Conservation (phyloP, 306 rosid genomes). For the Lathyrus aphaca region DNA sequence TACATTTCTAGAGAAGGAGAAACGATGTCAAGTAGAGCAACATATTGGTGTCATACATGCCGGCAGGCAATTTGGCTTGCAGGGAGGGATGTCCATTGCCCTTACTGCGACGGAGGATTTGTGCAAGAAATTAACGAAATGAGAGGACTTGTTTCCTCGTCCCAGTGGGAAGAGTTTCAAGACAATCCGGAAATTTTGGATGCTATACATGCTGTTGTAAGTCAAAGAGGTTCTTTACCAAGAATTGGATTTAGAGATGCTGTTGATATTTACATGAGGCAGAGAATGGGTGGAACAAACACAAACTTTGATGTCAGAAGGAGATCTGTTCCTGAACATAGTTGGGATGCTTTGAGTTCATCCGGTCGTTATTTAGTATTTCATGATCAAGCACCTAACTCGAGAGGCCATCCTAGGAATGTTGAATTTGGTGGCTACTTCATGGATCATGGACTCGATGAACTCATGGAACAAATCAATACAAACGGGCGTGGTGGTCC, state of each 20-base stretch:
- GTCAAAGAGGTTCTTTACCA: constrained; percentile 48
- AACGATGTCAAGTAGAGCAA: constrained; percentile 55
- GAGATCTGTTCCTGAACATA: constrained; percentile 42
- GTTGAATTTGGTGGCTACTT: constrained; percentile 42
- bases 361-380: constrained; percentile 47
- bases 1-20: constrained; percentile 7
- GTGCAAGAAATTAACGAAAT: constrained; percentile 51
- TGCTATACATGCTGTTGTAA: constrained; percentile 45
- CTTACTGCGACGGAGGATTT: constrained; percentile 61
- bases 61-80: constrained; percentile 40
- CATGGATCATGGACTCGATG: constrained; percentile 49
- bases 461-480: constrained; percentile 54
- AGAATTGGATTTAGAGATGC: constrained; percentile 48
- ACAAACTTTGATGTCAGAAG: constrained; percentile 1
- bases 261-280: constrained; percentile 46
- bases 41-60: constrained; percentile 73
- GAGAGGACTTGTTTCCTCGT: background rate
- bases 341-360: constrained; percentile 43
- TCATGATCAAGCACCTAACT: constrained; percentile 48
- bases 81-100: constrained; percentile 51
- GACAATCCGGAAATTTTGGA: constrained; percentile 48
- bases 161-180: constrained; percentile 37
- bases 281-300: constrained; percentile 51
- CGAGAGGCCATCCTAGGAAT: constrained; percentile 45
- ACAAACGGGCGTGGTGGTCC: constrained; percentile 60